phyloP scores from a whole-genome alignment of 2,329 filamentous ascomycete species.

The Ceratocystis eucalypticola region DNA sequence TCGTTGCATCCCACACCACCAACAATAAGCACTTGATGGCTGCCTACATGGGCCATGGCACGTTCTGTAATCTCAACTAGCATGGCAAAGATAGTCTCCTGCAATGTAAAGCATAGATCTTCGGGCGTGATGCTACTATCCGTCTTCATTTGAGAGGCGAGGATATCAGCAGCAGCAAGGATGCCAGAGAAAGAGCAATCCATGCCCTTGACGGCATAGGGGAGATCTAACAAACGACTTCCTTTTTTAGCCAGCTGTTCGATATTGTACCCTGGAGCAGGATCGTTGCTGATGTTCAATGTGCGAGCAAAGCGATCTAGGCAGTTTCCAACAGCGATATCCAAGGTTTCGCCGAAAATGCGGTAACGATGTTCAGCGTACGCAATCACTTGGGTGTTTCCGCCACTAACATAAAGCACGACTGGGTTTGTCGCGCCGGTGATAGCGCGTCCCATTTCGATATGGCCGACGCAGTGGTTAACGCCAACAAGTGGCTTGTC shows the following conservation, averaged over 20 bases:
- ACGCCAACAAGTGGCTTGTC: slow-evolving; percentile 79
- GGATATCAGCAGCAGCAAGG: slow-evolving; percentile 64
- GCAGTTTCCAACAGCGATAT: slow-evolving; percentile 96
- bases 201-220: slow-evolving; percentile 97
- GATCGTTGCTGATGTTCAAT: slow-evolving; percentile 83
- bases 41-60: slow-evolving; percentile 95
- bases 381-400: slow-evolving; percentile 95
- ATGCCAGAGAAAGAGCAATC: slow-evolving; percentile 95
- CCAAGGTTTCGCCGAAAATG: slow-evolving; percentile 94
- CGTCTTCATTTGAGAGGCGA: slow-evolving; percentile 53
- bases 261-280: slow-evolving; percentile 94
- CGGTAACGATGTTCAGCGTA: slow-evolving; percentile 90
- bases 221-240: slow-evolving; percentile 65
- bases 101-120: slow-evolving; percentile 85
- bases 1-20: slow-evolving; percentile 94
- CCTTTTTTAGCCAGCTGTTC: slow-evolving; percentile 76
- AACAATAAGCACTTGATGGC: slow-evolving; percentile 80
- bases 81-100: slow-evolving; percentile 95
- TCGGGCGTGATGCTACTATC: slow-evolving; percentile 55
- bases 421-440: slow-evolving; percentile 85
- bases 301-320: slow-evolving; percentile 91
- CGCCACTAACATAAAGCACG: slow-evolving; percentile 87
- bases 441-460: slow-evolving; percentile 93
- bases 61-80: slow-evolving; percentile 96
- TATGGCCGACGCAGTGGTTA: slow-evolving; percentile 96